Base-by-base conservation (phyloP, 2,329 filamentous ascomycete genomes). In the Paecilomyces variotii region DNA sequence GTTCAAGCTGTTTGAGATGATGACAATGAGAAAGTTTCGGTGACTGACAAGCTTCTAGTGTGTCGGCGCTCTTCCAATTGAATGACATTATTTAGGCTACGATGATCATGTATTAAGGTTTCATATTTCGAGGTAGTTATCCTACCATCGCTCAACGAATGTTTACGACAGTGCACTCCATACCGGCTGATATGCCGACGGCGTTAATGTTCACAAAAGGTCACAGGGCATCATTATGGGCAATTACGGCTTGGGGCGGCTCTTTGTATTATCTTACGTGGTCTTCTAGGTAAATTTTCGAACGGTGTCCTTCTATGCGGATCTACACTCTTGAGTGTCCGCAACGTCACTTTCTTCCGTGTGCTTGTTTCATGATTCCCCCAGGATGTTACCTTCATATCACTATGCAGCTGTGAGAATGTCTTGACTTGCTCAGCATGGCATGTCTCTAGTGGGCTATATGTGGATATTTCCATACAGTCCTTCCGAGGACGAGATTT, bases 41-140 rank as follows among this genome's bases (percentile, higher is more conserved):
- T 63, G 59, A 62, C 67, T 68, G 65, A 66, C 62, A 12, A 54
- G 55, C 45, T 57, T 57, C 65, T 63, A 79, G 76, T 65, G 79
- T 80, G 63, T 79, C 78, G 61, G 74, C 75, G 56, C 69, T 90
- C 61, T 91, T 90, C 74, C 87, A 89, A 59, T 65, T 78, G 81
- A 87, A 72, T 84, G 77, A 78, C 66, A 63, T 63, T 35, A 56
- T 57, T 7, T 45, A 45, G 39, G 39, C 39, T n/a, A n/a, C 35
- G 14, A 7, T 24, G n/a, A 45, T 9, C 35, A 39, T 45, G 19
- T 19, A 14, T 45, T 14, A 45, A n/a, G 14, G 7, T 45, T 45
- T 9, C 19, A 14, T 7, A 45, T 45, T n/a, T 5, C 12, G n/a
- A 45, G 39, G 39, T 45, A 45, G 39, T 45, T 0, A 14, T 45